Conservation (phyloP, 139 green algal genomes). For the Marvania coccoides region DNA sequence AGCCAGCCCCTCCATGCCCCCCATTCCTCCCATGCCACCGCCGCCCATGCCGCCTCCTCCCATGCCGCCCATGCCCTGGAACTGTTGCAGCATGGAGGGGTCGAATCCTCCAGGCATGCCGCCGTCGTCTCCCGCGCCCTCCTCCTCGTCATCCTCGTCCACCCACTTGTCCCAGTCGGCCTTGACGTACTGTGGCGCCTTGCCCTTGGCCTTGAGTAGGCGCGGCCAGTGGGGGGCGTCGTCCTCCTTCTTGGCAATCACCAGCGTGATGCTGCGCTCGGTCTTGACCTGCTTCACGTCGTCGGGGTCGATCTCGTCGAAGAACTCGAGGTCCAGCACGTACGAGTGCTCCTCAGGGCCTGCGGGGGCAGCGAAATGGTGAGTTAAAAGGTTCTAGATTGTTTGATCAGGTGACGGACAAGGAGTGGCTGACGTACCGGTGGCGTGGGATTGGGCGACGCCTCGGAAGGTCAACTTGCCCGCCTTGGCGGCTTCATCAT, state of each 20-base stretch:
- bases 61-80: slow-evolving; percentile 28
- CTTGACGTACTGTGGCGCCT: slow-evolving; percentile 41
- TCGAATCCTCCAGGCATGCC: slow-evolving; percentile 27
- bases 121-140: slow-evolving; percentile 13
- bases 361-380: not conserved
- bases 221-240: slow-evolving; percentile 49
- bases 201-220: slow-evolving; percentile 46
- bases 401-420: not conserved
- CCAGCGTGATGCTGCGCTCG: slow-evolving; percentile 47
- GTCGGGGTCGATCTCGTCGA: slow-evolving; percentile 39
- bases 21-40: slow-evolving; percentile 20
- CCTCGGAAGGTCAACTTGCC: slow-evolving; percentile 50
- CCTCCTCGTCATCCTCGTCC: slow-evolving; percentile 60
- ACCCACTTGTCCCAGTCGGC: slow-evolving; percentile 57
- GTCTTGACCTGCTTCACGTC: slow-evolving; percentile 53
- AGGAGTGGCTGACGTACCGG: slow-evolving; percentile 4
- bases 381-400: not conserved
- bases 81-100: slow-evolving; percentile 2
- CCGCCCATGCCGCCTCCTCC: slow-evolving; percentile 5
- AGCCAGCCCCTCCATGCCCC: not conserved
- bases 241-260: slow-evolving; percentile 56
- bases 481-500: slow-evolving; percentile 38
- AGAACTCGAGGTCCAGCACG: slow-evolving; percentile 53
- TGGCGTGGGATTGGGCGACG: slow-evolving; percentile 42
- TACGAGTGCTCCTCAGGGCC: slow-evolving; percentile 48